Conservation (phyloP, 2,329 filamentous ascomycete genomes). For the Penicillium italicum region DNA sequence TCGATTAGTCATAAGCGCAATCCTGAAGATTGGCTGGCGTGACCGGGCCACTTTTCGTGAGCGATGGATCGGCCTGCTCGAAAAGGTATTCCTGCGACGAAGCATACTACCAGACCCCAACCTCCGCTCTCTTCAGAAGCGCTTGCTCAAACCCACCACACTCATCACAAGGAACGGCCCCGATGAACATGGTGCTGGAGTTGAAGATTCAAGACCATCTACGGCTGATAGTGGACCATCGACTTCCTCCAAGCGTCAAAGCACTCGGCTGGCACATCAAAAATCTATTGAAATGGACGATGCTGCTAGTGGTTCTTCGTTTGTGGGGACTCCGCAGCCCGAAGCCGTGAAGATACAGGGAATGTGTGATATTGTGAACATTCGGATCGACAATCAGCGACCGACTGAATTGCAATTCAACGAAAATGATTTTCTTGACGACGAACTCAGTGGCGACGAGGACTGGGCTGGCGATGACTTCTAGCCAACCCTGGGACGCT, state of each 20-base stretch:
- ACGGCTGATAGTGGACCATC: conserved; percentile 13
- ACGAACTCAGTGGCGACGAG: conserved; percentile 58
- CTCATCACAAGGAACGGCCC: neutral
- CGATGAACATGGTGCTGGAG: neutral
- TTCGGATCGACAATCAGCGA: conserved; percentile 60
- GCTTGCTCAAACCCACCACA: conserved; percentile 6
- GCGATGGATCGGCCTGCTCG: conserved; percentile 70
- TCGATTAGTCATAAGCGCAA: conserved; percentile 68
- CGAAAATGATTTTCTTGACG: conserved; percentile 59
- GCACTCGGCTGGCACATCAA: conserved; percentile 36
- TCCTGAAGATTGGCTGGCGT: conserved; percentile 75
- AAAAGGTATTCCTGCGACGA: conserved; percentile 47
- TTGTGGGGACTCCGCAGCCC: neutral
- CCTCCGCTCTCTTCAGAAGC: conserved; percentile 24
- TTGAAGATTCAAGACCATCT: conserved; percentile 11
- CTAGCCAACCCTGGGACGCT: conserved; percentile 22
- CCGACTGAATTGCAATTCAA: conserved; percentile 57
- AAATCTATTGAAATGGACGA: conserved; percentile 29
- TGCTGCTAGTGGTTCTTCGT: neutral
- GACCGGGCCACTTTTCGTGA: conserved; percentile 75
- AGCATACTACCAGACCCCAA: conserved; percentile 31
- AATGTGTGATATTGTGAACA: conserved; percentile 56
- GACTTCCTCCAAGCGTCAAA: conserved; percentile 38
- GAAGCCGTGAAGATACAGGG: conserved; percentile 46
- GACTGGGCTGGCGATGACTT: conserved; percentile 56